A percentile compares a stretch with the other conserved stretches of the same genome.
Evolutionary conservation across 768 basidiomycete species (phyloP).

Genomic region (Kwoniella newhampshirensis): DNA sequence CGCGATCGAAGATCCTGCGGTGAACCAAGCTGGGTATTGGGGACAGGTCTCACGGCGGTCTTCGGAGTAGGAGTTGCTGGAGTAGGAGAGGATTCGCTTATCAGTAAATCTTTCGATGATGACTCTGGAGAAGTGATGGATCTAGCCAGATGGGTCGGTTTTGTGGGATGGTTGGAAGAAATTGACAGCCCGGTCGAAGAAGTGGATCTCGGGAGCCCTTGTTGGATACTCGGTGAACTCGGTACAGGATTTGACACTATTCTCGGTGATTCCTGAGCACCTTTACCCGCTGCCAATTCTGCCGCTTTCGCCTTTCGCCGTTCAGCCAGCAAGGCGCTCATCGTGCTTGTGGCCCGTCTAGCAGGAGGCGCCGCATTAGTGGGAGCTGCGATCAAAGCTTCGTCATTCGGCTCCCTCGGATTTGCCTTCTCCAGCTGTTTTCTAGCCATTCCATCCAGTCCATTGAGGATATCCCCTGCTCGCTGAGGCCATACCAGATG

Average conservation of each 20-base stretch:
- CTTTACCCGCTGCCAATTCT: constrained; percentile 58
- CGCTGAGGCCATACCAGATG: constrained; percentile 71
- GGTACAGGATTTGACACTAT: constrained; percentile 43
- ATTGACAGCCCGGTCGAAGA: constrained; percentile 16
- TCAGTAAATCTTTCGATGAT: constrained; percentile 54
- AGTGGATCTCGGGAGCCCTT: constrained; percentile 20
- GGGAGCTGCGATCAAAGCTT: background rate
- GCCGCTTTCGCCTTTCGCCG: constrained; percentile 76
- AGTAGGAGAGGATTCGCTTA: constrained; percentile 36
- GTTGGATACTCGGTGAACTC: constrained; percentile 52
- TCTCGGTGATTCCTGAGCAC: constrained; percentile 54
- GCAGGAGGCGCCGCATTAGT: constrained; percentile 51
- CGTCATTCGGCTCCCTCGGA: constrained; percentile 56
- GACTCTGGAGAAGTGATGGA: constrained; percentile 14
- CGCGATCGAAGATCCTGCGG: constrained; percentile 23
- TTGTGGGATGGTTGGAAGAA: background rate
- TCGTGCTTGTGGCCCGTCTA: constrained; percentile 69
- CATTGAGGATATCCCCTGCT: constrained; percentile 64
- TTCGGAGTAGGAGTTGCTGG: constrained; percentile 7
- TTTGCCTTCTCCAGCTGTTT: constrained; percentile 86
- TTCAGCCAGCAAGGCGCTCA: constrained; percentile 84
- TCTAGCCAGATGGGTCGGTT: background rate
- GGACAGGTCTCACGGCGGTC: constrained; percentile 3
- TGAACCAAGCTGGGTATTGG: constrained; percentile 5
- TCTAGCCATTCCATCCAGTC: constrained; percentile 66